A percentile compares a stretch with the other conserved stretches of the same genome.
phyloP scores from a whole-genome alignment of 225 moss, liverwort and hornwort species.

The Straminergon stramineum region DNA sequence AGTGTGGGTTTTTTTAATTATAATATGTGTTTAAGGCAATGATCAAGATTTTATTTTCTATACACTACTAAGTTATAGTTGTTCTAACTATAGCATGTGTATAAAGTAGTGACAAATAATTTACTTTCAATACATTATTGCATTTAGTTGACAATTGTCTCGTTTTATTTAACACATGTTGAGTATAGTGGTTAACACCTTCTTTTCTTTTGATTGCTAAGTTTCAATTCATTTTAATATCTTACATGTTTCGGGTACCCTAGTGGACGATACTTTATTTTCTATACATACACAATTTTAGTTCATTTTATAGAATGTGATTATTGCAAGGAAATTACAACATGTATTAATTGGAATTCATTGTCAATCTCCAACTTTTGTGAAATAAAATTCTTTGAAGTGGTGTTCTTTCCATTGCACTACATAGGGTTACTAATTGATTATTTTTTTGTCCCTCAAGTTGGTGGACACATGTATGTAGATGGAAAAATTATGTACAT shows the following conservation, averaged over 20 bases:
- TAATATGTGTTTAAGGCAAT: background rate
- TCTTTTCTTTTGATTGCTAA: background rate
- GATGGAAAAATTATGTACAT: background rate
- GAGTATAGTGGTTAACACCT: background rate
- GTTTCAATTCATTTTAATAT: background rate
- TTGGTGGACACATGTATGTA: background rate
- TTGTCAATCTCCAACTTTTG: background rate
- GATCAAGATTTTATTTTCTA: background rate
- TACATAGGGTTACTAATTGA: no score
- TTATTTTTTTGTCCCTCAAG: background rate
- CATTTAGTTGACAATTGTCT: background rate
- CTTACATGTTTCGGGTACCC: background rate
- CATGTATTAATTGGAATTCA: background rate
- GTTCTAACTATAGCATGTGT: background rate
- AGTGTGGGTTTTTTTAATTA: rapidly evolving
- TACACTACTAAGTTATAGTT: background rate
- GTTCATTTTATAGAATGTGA: background rate
- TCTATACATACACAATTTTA: background rate
- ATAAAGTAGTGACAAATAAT: background rate
- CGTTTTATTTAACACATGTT: background rate
- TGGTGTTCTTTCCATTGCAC: background rate
- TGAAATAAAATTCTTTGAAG: background rate
- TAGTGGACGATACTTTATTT: background rate
- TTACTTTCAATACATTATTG: background rate
- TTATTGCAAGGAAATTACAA: background rate